Conservation (phyloP, 345 rosid genomes). For the Arabis hirsuta region DNA sequence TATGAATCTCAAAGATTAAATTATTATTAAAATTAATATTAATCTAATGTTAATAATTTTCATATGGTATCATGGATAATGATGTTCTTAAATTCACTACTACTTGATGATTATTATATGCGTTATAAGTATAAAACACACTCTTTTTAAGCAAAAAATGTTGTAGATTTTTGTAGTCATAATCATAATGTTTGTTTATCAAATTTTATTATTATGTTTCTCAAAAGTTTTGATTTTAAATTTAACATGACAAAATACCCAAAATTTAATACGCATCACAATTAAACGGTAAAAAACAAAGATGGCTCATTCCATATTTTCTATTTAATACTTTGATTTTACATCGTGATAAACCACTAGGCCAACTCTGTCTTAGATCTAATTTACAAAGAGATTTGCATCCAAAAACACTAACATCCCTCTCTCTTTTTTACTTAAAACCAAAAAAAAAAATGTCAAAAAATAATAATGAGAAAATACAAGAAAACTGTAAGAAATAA, state of each 20-base stretch:
- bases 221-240: background rate
- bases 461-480: conserved; percentile 1
- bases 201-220: background rate
- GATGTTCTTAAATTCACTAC: too few species aligned
- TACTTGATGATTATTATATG: conserved; percentile 28
- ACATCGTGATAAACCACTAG: conserved; percentile 15
- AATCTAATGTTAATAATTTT: too few species aligned
- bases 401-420: conserved; percentile 16
- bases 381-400: conserved; percentile 32
- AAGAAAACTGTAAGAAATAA: background rate
- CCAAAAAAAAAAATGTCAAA: conserved; percentile 18
- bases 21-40: too few species aligned
- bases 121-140: conserved; percentile 1
- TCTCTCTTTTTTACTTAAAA: conserved; percentile 2
- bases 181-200: background rate
- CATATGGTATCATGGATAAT: too few species aligned
- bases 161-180: background rate
- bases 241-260: background rate
- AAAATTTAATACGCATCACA: background rate
- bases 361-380: conserved; percentile 6
- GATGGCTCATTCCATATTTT: conserved; percentile 2
- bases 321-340: background rate
- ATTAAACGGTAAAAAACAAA: background rate
- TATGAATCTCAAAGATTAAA: too few species aligned
- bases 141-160: background rate